Base-by-base conservation (phyloP, 441 rosid species). In the Corymbia calophylla region DNA sequence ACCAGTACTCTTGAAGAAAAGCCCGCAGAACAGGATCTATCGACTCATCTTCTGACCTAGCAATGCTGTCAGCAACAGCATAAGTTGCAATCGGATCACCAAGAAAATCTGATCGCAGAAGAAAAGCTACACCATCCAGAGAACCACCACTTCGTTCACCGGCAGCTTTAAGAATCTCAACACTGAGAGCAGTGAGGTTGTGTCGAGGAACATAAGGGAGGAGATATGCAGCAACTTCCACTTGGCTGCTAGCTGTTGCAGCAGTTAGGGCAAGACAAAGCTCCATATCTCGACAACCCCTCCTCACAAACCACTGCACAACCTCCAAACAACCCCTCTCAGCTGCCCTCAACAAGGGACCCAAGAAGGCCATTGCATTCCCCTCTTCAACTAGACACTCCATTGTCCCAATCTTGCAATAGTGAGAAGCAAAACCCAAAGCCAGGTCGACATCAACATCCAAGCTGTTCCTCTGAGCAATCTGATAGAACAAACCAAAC, bases 301-400 rank as follows among this genome's bases (percentile, higher is more conserved):
- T 91, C 92, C 95, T 94, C 85, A 96, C 98, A 91, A 97, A 96
- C 99, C 99, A 97, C 91, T 94, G 95, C 15, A 97, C 98, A 86
- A 97, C 99, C 91, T 95, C 97, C 97, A 96, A 93, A 87, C 97
- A 96, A 47, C 99, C 99, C 90, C 98, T 94, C 94, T 97, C 99
- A 5, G 99, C 97, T 68, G 99, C 99, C 93, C 99, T 96, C 99
- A 97, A 94, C 90, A 97, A 91, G 6, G 99, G 99, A 35, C 99
- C 98, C 92, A 97, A 90, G 91, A 97, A 97, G 47, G 98, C 96
- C 89, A 95, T 94, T 64, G 99, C 99, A 64, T 97, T 93, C 81
- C 99, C 99, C 91, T 97, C 99, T 93, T 96, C 99, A 89, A 96
- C 99, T 35, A 97, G 95, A 91, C 99, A 97, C 91, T 96, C 98